Conservation (phyloP, 2,329 filamentous ascomycete genomes). For the Nemania serpens region DNA sequence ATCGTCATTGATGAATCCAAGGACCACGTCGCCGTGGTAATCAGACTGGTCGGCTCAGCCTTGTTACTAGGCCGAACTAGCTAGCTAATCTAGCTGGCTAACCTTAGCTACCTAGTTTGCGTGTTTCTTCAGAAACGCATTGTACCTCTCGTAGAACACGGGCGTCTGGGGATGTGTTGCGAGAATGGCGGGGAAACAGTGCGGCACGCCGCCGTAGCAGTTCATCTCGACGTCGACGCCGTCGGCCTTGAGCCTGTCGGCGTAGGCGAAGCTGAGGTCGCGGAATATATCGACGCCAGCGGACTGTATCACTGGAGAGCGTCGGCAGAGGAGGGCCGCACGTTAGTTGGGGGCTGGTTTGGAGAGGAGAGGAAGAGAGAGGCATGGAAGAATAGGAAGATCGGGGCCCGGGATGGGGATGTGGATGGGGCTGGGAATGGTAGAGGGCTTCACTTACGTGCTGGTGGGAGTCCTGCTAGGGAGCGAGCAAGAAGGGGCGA, state of each 20-base stretch:
- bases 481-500: slow-evolving; percentile 25
- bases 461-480: slow-evolving; percentile 16
- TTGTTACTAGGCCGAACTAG: not conserved
- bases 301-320: slow-evolving; percentile 19
- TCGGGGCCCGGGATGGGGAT: not conserved
- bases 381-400: too few species aligned
- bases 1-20: too few species aligned
- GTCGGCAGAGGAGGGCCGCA: not conserved
- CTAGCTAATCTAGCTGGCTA: not conserved
- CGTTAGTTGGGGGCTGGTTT: not conserved
- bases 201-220: slow-evolving; percentile 23
- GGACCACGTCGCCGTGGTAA: too few species aligned
- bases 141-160: slow-evolving; percentile 25
- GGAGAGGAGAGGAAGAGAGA: not conserved
- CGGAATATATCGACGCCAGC: slow-evolving; percentile 28
- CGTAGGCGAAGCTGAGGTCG: slow-evolving; percentile 22
- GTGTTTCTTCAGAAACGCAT: slow-evolving; percentile 21
- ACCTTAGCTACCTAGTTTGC: slow-evolving; percentile 6
- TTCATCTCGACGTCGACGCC: slow-evolving; percentile 19
- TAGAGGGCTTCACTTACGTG: slow-evolving; percentile 15
- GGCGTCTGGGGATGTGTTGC: slow-evolving; percentile 11
- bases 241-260: slow-evolving; percentile 16
- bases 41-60: too few species aligned
- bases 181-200: slow-evolving; percentile 25
- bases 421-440: too few species aligned